Conservation (phyloP, 2,329 filamentous ascomycete genomes). For the Alternaria infectoria region DNA sequence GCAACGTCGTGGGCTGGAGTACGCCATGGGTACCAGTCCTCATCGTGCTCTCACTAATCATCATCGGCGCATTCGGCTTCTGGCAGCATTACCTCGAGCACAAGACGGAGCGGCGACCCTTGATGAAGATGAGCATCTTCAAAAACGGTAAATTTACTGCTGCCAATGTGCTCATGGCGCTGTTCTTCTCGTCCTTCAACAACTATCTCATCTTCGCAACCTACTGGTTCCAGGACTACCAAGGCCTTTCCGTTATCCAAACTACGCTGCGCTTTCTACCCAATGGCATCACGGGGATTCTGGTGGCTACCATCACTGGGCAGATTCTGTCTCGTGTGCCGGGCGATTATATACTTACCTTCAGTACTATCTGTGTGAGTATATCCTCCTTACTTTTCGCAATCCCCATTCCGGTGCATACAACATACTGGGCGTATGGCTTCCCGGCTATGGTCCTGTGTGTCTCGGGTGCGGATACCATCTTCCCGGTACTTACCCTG, state of each 20-base stretch:
- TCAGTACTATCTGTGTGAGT: constrained; percentile 63
- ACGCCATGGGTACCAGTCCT: constrained; percentile 67
- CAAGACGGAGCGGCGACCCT: constrained; percentile 57
- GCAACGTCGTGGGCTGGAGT: constrained; percentile 72
- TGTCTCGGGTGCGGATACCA: constrained; percentile 70
- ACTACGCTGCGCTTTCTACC: constrained; percentile 74
- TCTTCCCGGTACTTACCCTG: constrained; percentile 69
- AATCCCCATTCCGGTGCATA: constrained; percentile 65
- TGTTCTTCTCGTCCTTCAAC: constrained; percentile 73
- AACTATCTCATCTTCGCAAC: constrained; percentile 72
- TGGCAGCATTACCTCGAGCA: constrained; percentile 69
- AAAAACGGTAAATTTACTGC: constrained; percentile 64
- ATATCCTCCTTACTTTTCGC: constrained; percentile 67
- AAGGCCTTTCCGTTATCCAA: constrained; percentile 66
- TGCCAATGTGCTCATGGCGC: constrained; percentile 68
- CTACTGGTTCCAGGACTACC: constrained; percentile 73
- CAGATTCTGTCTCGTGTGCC: constrained; percentile 57
- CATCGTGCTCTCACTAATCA: constrained; percentile 63
- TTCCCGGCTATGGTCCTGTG: constrained; percentile 70
- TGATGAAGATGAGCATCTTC: constrained; percentile 73
- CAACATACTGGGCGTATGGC: constrained; percentile 71
- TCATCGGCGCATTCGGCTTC: constrained; percentile 63
- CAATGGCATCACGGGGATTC: constrained; percentile 64
- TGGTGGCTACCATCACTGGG: constrained; percentile 62
- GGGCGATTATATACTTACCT: constrained; percentile 63